A percentile compares a stretch with the other conserved stretches of the same genome.
phyloP scores from a whole-genome alignment of 371 early-diverging fungal species.

The Thermomucor indicae-seudaticae region DNA sequence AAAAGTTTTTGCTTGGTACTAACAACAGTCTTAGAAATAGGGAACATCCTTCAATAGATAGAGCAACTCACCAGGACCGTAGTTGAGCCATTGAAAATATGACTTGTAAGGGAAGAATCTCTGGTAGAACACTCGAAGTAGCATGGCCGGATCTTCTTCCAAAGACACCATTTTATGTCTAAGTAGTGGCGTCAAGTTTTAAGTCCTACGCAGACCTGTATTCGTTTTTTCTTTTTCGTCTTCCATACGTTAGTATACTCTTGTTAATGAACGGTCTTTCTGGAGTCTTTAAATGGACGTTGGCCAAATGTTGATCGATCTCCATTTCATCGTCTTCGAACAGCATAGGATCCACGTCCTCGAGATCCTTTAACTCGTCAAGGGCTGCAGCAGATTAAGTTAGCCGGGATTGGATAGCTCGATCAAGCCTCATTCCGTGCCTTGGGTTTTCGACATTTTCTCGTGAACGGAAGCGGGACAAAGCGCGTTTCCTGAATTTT shows the following conservation, averaged over 20 bases:
- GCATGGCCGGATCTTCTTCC: constrained; percentile 24
- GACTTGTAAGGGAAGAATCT: constrained; percentile 80
- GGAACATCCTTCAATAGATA: no score
- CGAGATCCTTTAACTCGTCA: constrained; percentile 16
- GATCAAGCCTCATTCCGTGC: not conserved
- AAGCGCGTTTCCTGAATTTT: not conserved
- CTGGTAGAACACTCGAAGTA: constrained; percentile 74
- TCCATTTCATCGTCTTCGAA: constrained; percentile 15
- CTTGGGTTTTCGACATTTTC: not conserved
- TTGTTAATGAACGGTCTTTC: not conserved
- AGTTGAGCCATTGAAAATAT: constrained; percentile 83
- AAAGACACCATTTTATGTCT: constrained; percentile 1
- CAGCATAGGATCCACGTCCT: constrained; percentile 13
- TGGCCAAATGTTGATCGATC: constrained; percentile 17
- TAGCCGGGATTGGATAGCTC: not conserved
- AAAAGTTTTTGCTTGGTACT: constrained; percentile 58
- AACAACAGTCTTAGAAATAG: no score
- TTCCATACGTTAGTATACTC: not conserved
- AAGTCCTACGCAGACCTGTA: no score
- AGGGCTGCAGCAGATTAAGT: not conserved
- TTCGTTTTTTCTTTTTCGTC: not conserved
- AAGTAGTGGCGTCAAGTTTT: no score
- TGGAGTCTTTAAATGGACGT: constrained; percentile 15
- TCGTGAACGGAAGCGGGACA: not conserved
- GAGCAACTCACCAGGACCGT: constrained; percentile 56